Evolutionary conservation across 495 filamentous ascomycete genomes (phyloP).

Genomic region (Friedmanniomyces endolithicus): DNA sequence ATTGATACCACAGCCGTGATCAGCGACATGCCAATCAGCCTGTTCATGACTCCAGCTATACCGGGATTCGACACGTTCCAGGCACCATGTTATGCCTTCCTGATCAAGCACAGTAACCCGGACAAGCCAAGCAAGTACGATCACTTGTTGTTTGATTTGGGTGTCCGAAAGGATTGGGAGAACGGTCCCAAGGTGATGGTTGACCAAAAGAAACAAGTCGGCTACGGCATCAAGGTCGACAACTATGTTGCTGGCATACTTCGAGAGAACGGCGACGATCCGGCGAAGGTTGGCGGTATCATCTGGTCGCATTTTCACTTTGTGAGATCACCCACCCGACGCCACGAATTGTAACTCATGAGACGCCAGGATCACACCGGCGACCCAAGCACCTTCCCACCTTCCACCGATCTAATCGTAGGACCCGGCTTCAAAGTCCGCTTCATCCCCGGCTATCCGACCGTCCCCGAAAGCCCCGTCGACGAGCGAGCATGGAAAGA

Average conservation of each 20-base stretch:
- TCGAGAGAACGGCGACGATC: conserved; percentile 34
- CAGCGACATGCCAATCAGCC: conserved; percentile 20
- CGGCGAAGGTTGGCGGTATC: conserved; percentile 40
- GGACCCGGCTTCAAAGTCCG: conserved; percentile 43
- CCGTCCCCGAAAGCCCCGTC: conserved; percentile 28
- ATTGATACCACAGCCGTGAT: conserved; percentile 39
- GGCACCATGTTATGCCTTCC: conserved; percentile 40
- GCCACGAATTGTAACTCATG: not conserved
- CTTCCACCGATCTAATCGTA: conserved; percentile 37
- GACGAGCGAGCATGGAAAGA: conserved; percentile 19
- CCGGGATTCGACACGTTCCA: conserved; percentile 23
- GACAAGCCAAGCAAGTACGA: conserved; percentile 30
- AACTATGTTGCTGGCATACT: conserved; percentile 42
- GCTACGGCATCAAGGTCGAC: conserved; percentile 30
- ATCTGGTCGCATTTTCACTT: conserved; percentile 34
- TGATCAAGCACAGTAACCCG: conserved; percentile 39
- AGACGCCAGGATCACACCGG: conserved; percentile 45
- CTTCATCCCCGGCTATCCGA: conserved; percentile 41
- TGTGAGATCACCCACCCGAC: not conserved
- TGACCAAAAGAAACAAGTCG: conserved; percentile 15
- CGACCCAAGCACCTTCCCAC: conserved; percentile 39
- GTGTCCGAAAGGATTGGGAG: conserved; percentile 40
- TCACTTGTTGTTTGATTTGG: conserved; percentile 46
- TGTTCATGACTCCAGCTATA: conserved; percentile 23
- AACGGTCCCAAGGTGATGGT: conserved; percentile 33